These are phyloP conservation scores for Phytopythium aichiense DNA, from an alignment of 352 stramenopile species.

Conservation along the genomic window DNA sequence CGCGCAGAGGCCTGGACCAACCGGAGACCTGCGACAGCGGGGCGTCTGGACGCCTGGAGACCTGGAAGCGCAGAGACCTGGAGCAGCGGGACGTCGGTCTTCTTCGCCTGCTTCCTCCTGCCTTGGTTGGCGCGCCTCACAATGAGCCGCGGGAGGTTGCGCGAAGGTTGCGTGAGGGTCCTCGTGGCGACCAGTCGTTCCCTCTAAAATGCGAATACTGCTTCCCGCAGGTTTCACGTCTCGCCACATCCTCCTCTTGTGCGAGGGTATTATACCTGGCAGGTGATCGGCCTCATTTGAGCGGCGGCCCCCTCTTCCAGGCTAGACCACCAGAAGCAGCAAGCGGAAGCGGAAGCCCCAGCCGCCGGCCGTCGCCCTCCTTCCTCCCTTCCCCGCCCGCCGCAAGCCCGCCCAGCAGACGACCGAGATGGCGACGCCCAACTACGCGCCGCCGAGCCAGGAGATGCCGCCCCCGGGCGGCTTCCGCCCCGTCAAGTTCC, in stretches of 20 bases:
- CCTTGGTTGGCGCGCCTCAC: neutral
- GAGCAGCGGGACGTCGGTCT: no score
- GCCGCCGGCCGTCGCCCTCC: constrained; percentile 4
- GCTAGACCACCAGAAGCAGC: constrained; percentile 9
- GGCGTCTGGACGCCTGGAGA: no score
- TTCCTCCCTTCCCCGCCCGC: neutral
- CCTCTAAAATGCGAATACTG: constrained; percentile 11
- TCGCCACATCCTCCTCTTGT: neutral
- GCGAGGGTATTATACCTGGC: neutral
- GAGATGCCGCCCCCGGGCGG: constrained; percentile 80
- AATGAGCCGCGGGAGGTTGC: constrained; percentile 4
- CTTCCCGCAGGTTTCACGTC: neutral
- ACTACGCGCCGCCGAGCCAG: constrained; percentile 70
- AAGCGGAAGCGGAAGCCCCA: neutral
- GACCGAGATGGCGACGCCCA: constrained; percentile 67
- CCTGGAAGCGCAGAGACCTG: no score
- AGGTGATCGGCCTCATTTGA: neutral
- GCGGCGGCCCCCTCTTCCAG: constrained; percentile 1
- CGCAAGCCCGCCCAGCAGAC: neutral
- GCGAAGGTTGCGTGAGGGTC: constrained; percentile 11
- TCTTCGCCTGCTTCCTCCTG: neutral
- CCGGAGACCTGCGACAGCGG: no score
- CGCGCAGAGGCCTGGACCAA: no score
- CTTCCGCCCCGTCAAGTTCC: constrained; percentile 69
- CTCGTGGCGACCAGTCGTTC: constrained; percentile 4